These are phyloP conservation scores for Colletotrichum magnum DNA, from an alignment of 2,329 filamentous ascomycete species.

Conservation along the genomic window DNA sequence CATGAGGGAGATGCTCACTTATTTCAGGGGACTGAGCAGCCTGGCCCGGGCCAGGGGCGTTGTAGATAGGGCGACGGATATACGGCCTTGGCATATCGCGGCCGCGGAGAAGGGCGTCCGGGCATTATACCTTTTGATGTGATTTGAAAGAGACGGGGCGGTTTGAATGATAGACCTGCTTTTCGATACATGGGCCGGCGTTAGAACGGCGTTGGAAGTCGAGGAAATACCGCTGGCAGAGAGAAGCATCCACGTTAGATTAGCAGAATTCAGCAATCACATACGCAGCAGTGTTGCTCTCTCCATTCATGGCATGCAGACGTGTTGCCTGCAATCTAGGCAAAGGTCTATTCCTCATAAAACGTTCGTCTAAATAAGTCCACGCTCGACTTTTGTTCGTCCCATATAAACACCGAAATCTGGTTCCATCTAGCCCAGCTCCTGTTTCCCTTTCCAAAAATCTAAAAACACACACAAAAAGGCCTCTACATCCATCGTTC, in stretches of 20 bases:
- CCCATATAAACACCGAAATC: slow-evolving; percentile 24
- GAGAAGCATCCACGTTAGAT: neutral
- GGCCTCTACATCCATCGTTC: neutral
- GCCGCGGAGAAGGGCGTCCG: slow-evolving; percentile 78
- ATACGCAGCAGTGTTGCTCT: neutral
- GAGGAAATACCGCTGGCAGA: neutral
- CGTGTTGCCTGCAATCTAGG: slow-evolving; percentile 10
- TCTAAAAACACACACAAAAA: neutral
- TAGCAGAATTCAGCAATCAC: slow-evolving; percentile 15
- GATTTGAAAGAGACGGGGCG: slow-evolving; percentile 44
- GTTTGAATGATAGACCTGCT: slow-evolving; percentile 17
- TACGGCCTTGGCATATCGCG: slow-evolving; percentile 84
- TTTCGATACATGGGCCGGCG: neutral
- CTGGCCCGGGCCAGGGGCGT: slow-evolving; percentile 77
- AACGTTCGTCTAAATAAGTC: slow-evolving; percentile 4
- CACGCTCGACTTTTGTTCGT: slow-evolving; percentile 12
- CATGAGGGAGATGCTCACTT: slow-evolving; percentile 77
- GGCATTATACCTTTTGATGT: slow-evolving; percentile 76
- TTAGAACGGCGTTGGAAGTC: slow-evolving; percentile 9
- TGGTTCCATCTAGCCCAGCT: neutral
- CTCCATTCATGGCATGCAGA: no score
- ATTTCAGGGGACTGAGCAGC: slow-evolving; percentile 78
- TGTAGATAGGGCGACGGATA: slow-evolving; percentile 70
- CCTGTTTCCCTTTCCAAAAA: no score
- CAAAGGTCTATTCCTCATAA: slow-evolving; percentile 20